Base-by-base conservation (phyloP, 345 rosid genomes). In the Excoecaria cochinchinensis region DNA sequence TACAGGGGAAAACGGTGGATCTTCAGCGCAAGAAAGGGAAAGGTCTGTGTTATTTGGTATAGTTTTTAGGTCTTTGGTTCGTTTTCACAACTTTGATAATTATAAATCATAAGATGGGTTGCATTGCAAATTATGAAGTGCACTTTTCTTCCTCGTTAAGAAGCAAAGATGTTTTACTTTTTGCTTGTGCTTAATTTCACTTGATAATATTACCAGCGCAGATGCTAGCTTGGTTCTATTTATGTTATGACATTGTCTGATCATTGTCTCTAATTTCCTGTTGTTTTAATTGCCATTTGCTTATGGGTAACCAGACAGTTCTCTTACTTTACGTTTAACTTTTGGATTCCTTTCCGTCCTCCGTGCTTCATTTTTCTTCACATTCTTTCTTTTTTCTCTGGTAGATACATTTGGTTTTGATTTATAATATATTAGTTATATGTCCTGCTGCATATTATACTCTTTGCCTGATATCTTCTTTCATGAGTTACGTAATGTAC, bases 21-120 rank as follows among this genome's bases (percentile, higher is more conserved):
- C 89, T 74, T 61, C 99, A 96, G 84, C 98, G 98, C 24, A 89
- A 87, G 87, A 93, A 90, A 84, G 87, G 98, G 82, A 96, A 87
- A 96, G 98, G 99, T 96, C 56, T 71, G 83, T 31, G 31, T 31
- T 31, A 31, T 31, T 31, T 31, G 31, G 1, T 76, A 55, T 24
- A 60, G 25, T 64, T 56, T 74, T n/a, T 51, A 24, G 15, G 74
- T n/a, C 66, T 47, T 61, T 39, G 22, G 52, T 9, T 24, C 8
- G 1, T 15, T 52, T 38, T 13, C 51, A 58, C 22, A 58, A 46
- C 16, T 44, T 52, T 11, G 17, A 14, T 58, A 15, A 16, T 57
- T 9, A 40, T 22, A 25, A 42, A 51, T 46, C n/a, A 12, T 31
- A 13, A 52, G 4, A 53, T 38, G 53, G 7, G 22, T 10, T 46